Percentiles rank a stretch among this genome's conserved stretches.
Conservation (phyloP, 2,329 filamentous ascomycete species). For the Aspergillus sp. region DNA sequence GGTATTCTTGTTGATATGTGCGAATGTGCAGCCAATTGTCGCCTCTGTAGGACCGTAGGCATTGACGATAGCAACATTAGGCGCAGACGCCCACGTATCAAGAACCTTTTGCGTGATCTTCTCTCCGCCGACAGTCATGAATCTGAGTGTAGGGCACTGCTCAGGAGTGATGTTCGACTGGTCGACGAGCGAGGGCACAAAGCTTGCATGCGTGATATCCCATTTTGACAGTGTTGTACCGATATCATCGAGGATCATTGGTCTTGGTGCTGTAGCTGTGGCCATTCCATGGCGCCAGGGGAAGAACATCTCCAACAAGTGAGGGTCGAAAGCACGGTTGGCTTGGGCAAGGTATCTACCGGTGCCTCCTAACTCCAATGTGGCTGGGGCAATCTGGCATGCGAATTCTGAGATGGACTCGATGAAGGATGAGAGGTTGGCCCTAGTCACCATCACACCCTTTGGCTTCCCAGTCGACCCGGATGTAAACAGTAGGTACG, state of each 20-base stretch:
- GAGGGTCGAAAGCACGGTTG: slow-evolving; percentile 35
- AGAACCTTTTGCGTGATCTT: slow-evolving; percentile 34
- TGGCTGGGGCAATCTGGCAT: slow-evolving; percentile 24
- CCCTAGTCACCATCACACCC: slow-evolving; percentile 85
- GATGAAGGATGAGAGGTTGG: slow-evolving; percentile 29
- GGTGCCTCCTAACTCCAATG: slow-evolving; percentile 22
- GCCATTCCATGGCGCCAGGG: slow-evolving; percentile 31
- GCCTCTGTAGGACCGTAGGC: slow-evolving; percentile 38
- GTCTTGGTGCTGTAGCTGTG: slow-evolving; percentile 24
- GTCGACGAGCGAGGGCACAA: slow-evolving; percentile 29
- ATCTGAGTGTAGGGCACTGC: slow-evolving; percentile 27
- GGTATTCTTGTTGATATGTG: slow-evolving; percentile 22
- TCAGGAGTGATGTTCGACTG: slow-evolving; percentile 24
- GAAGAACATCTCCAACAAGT: slow-evolving; percentile 32
- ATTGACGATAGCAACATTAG: slow-evolving; percentile 28
- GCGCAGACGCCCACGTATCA: slow-evolving; percentile 30
- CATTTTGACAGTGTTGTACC: slow-evolving; percentile 25
- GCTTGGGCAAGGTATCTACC: slow-evolving; percentile 36
- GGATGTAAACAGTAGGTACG: slow-evolving; percentile 78
- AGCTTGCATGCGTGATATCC: slow-evolving; percentile 32
- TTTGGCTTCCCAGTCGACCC: slow-evolving; percentile 95
- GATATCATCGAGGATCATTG: slow-evolving; percentile 30
- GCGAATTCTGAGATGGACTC: slow-evolving; percentile 30
- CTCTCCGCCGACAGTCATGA: slow-evolving; percentile 36
- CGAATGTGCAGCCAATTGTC: slow-evolving; percentile 36